Percentiles rank a stretch among this genome's conserved stretches.
These are phyloP conservation scores for Botrytis fabae DNA, from an alignment of 2,329 filamentous ascomycete species.

Conservation along the genomic window DNA sequence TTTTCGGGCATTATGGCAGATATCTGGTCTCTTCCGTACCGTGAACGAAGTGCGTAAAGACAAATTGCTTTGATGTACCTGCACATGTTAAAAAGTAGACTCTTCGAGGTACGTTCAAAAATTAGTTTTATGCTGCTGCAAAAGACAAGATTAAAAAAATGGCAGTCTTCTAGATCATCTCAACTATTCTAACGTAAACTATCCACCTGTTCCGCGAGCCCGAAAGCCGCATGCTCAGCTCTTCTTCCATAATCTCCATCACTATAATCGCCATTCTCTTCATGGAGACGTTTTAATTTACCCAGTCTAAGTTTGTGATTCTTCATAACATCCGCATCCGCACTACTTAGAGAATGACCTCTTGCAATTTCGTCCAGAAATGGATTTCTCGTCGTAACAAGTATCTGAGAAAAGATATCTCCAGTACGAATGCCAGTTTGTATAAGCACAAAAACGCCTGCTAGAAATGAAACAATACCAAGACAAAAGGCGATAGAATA, in stretches of 20 bases:
- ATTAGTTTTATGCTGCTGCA: not conserved
- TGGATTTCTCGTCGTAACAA: not conserved
- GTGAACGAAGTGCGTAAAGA: not conserved
- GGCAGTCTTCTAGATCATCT: not conserved
- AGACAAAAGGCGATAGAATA: not conserved
- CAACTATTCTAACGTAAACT: too few relatives aligned
- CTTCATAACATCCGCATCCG: not conserved
- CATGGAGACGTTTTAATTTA: not conserved
- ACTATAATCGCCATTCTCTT: not conserved
- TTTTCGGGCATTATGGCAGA: not conserved
- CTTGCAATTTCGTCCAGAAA: not conserved
- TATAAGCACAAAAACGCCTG: not conserved
- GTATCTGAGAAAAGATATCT: slow-evolving; percentile 1
- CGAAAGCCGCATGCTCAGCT: not conserved
- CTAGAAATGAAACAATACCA: not conserved
- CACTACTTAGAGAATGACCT: not conserved
- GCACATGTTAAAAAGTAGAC: not conserved
- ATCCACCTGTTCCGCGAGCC: not conserved
- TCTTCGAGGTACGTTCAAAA: not conserved
- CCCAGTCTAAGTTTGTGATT: slow-evolving; percentile 2
- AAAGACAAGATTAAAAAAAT: not conserved
- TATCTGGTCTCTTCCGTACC: not conserved
- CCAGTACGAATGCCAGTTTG: not conserved
- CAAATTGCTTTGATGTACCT: too few relatives aligned
- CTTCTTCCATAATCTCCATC: not conserved